Evolutionary conservation across 257 asterid genomes (phyloP), one percentile per base, ranked within the genome.

Genomic region (Knoxia roxburghii): DNA sequence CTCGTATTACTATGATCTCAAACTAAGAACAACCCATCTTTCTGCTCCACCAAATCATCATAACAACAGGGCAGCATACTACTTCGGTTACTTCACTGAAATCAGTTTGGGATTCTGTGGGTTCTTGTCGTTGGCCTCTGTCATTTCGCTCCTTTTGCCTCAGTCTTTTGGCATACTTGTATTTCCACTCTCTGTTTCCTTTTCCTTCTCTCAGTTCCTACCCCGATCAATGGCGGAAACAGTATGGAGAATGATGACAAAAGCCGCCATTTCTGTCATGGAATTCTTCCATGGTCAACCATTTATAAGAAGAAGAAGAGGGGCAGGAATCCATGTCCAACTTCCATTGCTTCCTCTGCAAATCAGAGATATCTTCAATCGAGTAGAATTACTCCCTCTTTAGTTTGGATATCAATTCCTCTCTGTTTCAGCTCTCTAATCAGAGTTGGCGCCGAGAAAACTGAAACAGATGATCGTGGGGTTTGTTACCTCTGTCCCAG

Each of bases 41-140:
- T 21, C 30, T 12, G 26, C 53, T 39, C 37, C 21, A 13, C 6
- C 20, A 11, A 27, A 55, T 27, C 8, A 15, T 11, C 2, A 55
- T 27, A 52, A 1, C 2, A 6, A 3, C 6, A n/a, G n/a, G 20
- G 23, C 53, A 3, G 53, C 53, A 26, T 63, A 17, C 23, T 4
- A 17, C 23, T 4, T 14, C 8, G 17, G 24, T 9, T 29, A 1
- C 29, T 20, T 64, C 20, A 2, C 26, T 11, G 14, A n/a, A 3
- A 18, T 35, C 69, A n/a, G 30, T 35, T 9, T 65, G 59, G n/a
- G 59, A 30, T 20, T 65, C 15, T 65, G 27, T n/a, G 61, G 61
- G 5, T 24, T 24, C 3, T 2, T 65, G n/a, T 50, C 61, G 6
- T 37, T 50, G 61, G 50, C 70, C 20, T 65, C 35, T 50, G 9